phyloP scores from a whole-genome alignment of 192 early-diverging fungal genomes.

The Coemansia sp. region DNA sequence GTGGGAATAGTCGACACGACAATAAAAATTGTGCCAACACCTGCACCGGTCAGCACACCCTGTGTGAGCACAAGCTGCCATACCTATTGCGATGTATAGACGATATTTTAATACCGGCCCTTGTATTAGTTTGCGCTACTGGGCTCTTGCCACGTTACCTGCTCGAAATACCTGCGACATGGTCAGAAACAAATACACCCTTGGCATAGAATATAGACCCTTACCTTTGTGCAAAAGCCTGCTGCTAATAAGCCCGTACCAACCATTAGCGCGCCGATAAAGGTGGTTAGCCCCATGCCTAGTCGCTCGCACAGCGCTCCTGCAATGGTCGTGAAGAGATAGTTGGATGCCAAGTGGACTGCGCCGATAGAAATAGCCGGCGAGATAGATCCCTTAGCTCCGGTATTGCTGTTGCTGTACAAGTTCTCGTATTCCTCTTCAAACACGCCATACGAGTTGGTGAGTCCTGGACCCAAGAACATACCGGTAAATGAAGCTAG shows the following conservation, averaged over 20 bases:
- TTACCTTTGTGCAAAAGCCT: slow-evolving; percentile 51
- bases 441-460: slow-evolving; percentile 56
- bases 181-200: neutral
- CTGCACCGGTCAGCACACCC: slow-evolving; percentile 45
- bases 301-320: slow-evolving; percentile 49
- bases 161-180: neutral
- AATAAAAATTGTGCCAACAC: slow-evolving; percentile 55
- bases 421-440: slow-evolving; percentile 54
- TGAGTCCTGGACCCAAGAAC: slow-evolving; percentile 48
- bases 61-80: slow-evolving; percentile 55
- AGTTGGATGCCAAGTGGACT: slow-evolving; percentile 46
- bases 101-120: neutral
- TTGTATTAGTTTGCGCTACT: neutral
- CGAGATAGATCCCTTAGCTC: slow-evolving; percentile 16
- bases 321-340: slow-evolving; percentile 53
- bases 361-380: slow-evolving; percentile 51
- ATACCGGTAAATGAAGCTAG: slow-evolving; percentile 47
- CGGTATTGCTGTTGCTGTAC: slow-evolving; percentile 28
- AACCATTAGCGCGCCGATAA: slow-evolving; percentile 43
- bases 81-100: slow-evolving; percentile 13
- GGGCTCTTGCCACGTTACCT: neutral
- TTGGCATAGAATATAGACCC: neutral
- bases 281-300: slow-evolving; percentile 55
- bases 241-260: slow-evolving; percentile 39
- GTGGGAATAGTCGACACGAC: slow-evolving; percentile 55